Conservation (phyloP, 2,329 filamentous ascomycete species). For the Cladosporium sp. region DNA sequence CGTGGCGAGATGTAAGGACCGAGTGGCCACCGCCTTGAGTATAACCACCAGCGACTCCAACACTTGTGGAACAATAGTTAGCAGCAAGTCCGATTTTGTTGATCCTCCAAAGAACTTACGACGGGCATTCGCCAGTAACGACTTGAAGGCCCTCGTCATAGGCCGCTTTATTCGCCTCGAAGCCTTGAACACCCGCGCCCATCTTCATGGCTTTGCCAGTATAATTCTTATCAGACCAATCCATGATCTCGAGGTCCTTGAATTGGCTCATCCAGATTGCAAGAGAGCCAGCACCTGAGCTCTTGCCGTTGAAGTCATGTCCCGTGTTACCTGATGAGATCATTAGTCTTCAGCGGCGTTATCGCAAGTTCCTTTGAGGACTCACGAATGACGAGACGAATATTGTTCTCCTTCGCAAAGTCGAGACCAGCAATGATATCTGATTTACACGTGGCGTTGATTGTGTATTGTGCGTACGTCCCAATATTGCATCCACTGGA, state of each 20-base stretch:
- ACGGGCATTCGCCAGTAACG: conserved; percentile 52
- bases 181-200: conserved; percentile 51
- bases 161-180: conserved; percentile 44
- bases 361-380: too few species aligned
- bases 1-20: conserved; percentile 48
- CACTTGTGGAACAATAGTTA: too few species aligned
- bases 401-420: conserved; percentile 45
- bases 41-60: conserved; percentile 57
- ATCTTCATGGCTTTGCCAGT: conserved; percentile 48
- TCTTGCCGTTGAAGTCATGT: conserved; percentile 47
- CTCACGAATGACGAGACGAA: conserved; percentile 47
- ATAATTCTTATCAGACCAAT: conserved; percentile 41
- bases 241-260: conserved; percentile 43
- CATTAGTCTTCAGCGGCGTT: conserved; percentile 42
- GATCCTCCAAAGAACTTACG: too few species aligned
- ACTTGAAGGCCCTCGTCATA: conserved; percentile 44
- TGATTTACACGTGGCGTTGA: conserved; percentile 24
- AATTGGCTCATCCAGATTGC: conserved; percentile 55
- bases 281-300: conserved; percentile 55
- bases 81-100: too few species aligned
- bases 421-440: conserved; percentile 23
- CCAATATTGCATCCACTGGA: conserved; percentile 38
- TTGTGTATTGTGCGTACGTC: conserved; percentile 34
- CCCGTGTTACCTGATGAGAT: too few species aligned
- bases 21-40: conserved; percentile 57